phyloP scores from a whole-genome alignment of 2,329 filamentous ascomycete genomes.

The Scedosporium boydii region DNA sequence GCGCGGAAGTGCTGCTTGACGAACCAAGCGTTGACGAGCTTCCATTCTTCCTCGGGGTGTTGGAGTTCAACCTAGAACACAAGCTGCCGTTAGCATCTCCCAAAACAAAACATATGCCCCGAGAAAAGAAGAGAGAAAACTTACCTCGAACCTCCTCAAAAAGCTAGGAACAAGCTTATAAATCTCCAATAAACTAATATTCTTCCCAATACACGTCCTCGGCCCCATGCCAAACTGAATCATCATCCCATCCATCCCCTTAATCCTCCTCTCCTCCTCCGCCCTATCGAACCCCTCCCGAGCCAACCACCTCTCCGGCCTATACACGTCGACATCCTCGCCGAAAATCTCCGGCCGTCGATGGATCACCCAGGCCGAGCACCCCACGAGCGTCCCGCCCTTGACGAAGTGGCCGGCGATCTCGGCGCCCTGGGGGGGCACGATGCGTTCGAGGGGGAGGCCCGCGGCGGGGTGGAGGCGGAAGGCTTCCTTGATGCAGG shows the following conservation, averaged over 20 bases:
- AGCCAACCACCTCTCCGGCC: conserved; percentile 58
- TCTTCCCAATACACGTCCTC: conserved; percentile 62
- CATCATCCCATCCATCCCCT: conserved; percentile 61
- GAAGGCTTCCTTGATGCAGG: conserved; percentile 69
- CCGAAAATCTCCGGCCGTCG: conserved; percentile 60
- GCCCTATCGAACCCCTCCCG: conserved; percentile 26
- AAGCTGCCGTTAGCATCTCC: background rate
- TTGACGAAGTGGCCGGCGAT: conserved; percentile 54
- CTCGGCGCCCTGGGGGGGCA: conserved; percentile 51
- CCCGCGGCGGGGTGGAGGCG: conserved; percentile 66
- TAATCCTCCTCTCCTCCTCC: conserved; percentile 42
- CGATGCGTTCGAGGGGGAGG: conserved; percentile 62
- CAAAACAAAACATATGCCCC: background rate
- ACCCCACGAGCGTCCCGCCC: conserved; percentile 65
- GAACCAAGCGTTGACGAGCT: conserved; percentile 52
- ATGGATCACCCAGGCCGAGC: conserved; percentile 67
- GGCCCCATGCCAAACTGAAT: conserved; percentile 65
- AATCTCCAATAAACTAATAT: conserved; percentile 53
- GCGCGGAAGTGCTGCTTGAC: conserved; percentile 48
- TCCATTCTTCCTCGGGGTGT: conserved; percentile 46
- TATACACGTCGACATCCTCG: conserved; percentile 52
- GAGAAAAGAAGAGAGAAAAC: conserved; percentile 8
- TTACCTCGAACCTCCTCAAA: conserved; percentile 54
- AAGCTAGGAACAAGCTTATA: conserved; percentile 54
- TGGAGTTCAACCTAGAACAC: conserved; percentile 1